phyloP scores from a whole-genome alignment of 2,329 filamentous ascomycete species.

The Madurella fahalii region DNA sequence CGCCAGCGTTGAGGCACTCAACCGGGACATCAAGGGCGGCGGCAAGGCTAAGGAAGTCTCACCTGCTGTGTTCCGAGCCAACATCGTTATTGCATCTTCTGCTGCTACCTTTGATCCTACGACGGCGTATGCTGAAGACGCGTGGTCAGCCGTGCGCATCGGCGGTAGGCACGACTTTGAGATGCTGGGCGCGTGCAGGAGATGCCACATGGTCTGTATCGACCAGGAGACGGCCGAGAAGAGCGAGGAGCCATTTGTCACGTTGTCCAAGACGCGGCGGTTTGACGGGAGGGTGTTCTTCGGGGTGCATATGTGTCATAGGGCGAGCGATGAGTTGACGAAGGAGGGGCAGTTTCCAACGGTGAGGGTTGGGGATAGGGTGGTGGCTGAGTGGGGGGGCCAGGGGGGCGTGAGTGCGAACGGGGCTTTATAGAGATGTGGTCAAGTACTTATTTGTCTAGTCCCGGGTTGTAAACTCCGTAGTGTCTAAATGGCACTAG shows the following conservation, averaged over 20 bases:
- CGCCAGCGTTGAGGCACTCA: constrained; percentile 74
- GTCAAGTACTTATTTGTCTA: background rate
- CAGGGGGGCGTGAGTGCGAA: background rate
- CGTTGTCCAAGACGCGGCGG: constrained; percentile 79
- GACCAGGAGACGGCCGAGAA: constrained; percentile 77
- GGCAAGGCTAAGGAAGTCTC: constrained; percentile 51
- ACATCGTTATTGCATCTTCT: constrained; percentile 63
- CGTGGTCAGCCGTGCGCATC: constrained; percentile 66
- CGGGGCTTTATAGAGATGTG: background rate
- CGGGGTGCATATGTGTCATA: constrained; percentile 70
- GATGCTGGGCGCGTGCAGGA: constrained; percentile 76
- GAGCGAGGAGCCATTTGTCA: constrained; percentile 82
- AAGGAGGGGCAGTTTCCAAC: constrained; percentile 38
- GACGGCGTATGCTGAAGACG: constrained; percentile 67
- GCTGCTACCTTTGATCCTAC: constrained; percentile 15
- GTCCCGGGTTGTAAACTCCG: background rate
- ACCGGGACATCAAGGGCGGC: constrained; percentile 59
- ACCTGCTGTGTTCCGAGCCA: constrained; percentile 79
- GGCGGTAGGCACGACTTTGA: constrained; percentile 57
- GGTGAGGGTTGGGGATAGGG: constrained; percentile 47
- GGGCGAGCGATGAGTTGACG: constrained; percentile 10
- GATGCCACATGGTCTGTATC: constrained; percentile 96
- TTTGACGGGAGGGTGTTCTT: constrained; percentile 85
- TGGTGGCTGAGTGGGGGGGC: constrained; percentile 12
- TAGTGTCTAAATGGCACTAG: no score